Percentiles rank a stretch among this genome's conserved stretches.
Evolutionary conservation across 192 early-diverging fungal genomes (phyloP).

Genomic region (Dissophora ornata): DNA sequence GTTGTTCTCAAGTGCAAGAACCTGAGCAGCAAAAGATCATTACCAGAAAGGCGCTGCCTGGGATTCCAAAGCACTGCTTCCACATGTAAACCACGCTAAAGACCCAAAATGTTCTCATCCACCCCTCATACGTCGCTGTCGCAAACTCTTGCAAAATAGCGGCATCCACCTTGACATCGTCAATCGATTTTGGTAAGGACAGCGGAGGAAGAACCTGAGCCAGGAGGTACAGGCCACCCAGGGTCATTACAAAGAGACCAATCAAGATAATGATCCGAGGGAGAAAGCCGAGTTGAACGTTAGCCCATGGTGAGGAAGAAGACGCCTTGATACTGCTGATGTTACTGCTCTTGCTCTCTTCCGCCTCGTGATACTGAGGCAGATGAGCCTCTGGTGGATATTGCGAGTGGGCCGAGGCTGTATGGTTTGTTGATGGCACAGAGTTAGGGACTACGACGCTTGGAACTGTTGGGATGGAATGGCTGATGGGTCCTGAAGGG

Average conservation of each 20-base stretch:
- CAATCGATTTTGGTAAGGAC: constrained; percentile 60
- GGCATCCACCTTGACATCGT: constrained; percentile 61
- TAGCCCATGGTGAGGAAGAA: constrained; percentile 9
- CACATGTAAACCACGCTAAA: constrained; percentile 64
- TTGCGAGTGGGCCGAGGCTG: neutral
- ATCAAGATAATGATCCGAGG: constrained; percentile 45
- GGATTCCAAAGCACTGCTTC: constrained; percentile 69
- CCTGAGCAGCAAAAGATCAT: too few species aligned
- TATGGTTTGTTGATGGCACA: neutral
- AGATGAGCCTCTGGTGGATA: constrained; percentile 17
- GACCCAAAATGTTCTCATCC: constrained; percentile 53
- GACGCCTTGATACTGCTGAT: neutral
- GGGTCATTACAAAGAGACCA: constrained; percentile 33
- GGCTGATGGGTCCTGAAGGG: constrained; percentile 7
- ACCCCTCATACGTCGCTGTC: constrained; percentile 54
- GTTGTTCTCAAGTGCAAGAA: too few species aligned
- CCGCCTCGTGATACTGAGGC: constrained; percentile 22
- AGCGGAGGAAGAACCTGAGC: constrained; percentile 46
- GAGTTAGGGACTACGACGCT: neutral
- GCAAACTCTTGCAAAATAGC: constrained; percentile 57
- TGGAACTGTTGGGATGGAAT: neutral
- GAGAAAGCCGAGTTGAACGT: constrained; percentile 37
- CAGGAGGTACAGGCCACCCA: constrained; percentile 39
- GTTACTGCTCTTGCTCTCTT: neutral
- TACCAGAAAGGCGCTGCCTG: constrained; percentile 65